A percentile compares a stretch with the other conserved stretches of the same genome.
phyloP scores from a whole-genome alignment of 768 basidiomycete genomes.

The Russula virescens region DNA sequence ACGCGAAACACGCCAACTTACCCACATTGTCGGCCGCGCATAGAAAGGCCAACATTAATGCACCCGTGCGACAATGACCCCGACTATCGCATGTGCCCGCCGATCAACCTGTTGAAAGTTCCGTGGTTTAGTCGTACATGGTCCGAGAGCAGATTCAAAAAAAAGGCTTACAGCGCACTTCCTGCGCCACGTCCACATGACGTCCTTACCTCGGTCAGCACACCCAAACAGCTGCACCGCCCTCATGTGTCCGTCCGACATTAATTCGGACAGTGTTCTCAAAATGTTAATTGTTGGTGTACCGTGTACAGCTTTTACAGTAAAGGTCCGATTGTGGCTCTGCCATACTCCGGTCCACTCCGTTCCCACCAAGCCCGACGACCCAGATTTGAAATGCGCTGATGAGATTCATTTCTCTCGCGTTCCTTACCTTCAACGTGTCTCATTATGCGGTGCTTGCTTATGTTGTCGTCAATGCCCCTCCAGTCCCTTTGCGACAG shows the following conservation, averaged over 20 bases:
- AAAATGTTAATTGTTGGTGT: neutral
- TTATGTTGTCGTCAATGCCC: conserved; percentile 6
- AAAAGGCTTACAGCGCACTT: neutral
- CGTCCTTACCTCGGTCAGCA: neutral
- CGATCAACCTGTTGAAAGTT: neutral
- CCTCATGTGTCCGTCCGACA: conserved; percentile 6
- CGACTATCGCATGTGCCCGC: neutral
- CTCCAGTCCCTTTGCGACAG: conserved; percentile 4
- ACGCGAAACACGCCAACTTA: neutral
- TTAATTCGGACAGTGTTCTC: conserved; percentile 9
- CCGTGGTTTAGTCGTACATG: neutral
- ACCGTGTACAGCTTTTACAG: neutral
- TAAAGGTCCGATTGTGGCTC: neutral
- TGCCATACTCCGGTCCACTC: neutral
- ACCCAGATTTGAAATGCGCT: neutral
- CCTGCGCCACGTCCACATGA: neutral
- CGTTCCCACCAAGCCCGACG: too few relatives aligned
- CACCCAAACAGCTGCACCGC: neutral
- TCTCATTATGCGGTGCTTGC: conserved; percentile 15
- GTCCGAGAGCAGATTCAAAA: neutral
- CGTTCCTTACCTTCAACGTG: neutral
- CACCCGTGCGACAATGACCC: neutral
- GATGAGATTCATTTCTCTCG: neutral
- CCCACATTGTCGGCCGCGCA: too few relatives aligned
- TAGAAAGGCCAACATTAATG: too few relatives aligned